phyloP scores from a whole-genome alignment of 2,329 filamentous ascomycete genomes.

The Fusarium palustre region DNA sequence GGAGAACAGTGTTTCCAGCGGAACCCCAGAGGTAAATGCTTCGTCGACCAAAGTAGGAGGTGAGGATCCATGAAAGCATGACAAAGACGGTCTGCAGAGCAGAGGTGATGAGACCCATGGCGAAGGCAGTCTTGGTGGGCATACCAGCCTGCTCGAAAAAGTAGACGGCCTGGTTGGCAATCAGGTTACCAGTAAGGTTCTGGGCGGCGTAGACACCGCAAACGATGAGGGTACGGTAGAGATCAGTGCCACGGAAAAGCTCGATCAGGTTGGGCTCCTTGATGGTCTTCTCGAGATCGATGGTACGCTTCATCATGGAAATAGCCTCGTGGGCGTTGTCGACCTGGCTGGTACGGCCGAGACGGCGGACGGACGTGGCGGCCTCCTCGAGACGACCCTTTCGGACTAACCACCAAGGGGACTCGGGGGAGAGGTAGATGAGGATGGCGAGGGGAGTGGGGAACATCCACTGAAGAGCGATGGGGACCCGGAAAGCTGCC shows the following conservation, averaged over 20 bases:
- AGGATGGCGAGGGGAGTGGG: slow-evolving; percentile 66
- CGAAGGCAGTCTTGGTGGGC: slow-evolving; percentile 65
- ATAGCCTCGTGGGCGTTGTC: slow-evolving; percentile 54
- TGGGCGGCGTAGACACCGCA: slow-evolving; percentile 69
- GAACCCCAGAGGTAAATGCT: slow-evolving; percentile 73
- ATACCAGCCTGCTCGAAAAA: slow-evolving; percentile 73
- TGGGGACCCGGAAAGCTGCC: slow-evolving; percentile 55
- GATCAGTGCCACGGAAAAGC: slow-evolving; percentile 65
- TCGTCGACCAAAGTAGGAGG: slow-evolving; percentile 71
- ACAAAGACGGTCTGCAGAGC: slow-evolving; percentile 71
- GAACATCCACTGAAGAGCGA: slow-evolving; percentile 70
- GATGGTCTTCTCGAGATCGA: slow-evolving; percentile 62
- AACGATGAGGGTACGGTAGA: slow-evolving; percentile 65
- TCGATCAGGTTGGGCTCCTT: slow-evolving; percentile 61
- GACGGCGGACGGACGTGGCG: slow-evolving; percentile 58
- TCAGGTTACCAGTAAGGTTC: slow-evolving; percentile 70
- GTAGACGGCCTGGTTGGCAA: slow-evolving; percentile 71
- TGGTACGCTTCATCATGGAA: slow-evolving; percentile 68
- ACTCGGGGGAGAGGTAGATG: slow-evolving; percentile 62
- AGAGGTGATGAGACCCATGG: slow-evolving; percentile 72
- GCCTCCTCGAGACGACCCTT: slow-evolving; percentile 59
- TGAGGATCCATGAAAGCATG: slow-evolving; percentile 76
- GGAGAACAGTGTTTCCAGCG: slow-evolving; percentile 63
- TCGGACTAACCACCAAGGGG: slow-evolving; percentile 67
- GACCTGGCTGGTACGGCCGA: slow-evolving; percentile 51